Evolutionary conservation across 2,329 filamentous ascomycete genomes (phyloP).

Genomic region (Neofusicoccum ribis): DNA sequence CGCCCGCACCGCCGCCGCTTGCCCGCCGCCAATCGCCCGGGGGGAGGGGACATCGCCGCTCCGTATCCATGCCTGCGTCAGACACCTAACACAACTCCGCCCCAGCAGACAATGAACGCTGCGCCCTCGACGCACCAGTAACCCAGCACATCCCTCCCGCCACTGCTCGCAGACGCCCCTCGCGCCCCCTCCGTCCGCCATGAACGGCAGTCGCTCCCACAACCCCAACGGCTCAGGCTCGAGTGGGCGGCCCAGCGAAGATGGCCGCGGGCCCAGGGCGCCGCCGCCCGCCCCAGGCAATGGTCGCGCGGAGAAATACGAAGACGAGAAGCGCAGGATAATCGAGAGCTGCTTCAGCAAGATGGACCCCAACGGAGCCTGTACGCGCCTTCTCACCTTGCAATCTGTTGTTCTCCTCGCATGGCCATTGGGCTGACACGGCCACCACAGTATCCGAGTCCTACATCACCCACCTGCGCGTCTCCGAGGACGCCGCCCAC

Average conservation of each 20-base stretch:
- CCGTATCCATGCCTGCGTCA: slow-evolving; percentile 18
- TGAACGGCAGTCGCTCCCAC: slow-evolving; percentile 19
- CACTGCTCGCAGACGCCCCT: neutral
- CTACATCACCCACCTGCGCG: slow-evolving; percentile 95
- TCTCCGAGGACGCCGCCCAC: slow-evolving; percentile 81
- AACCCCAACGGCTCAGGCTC: slow-evolving; percentile 14
- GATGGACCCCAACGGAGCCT: slow-evolving; percentile 79
- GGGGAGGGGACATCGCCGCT: slow-evolving; percentile 15
- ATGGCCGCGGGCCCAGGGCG: slow-evolving; percentile 8
- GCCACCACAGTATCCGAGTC: slow-evolving; percentile 62
- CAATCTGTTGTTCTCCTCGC: slow-evolving; percentile 13
- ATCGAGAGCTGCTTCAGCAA: slow-evolving; percentile 93
- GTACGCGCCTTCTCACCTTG: slow-evolving; percentile 55
- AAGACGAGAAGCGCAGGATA: slow-evolving; percentile 94
- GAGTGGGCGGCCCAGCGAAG: slow-evolving; percentile 14
- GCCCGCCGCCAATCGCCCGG: slow-evolving; percentile 11
- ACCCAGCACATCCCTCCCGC: neutral
- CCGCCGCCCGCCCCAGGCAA: neutral
- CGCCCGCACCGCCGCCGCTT: neutral
- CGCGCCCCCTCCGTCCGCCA: neutral
- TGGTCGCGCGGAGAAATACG: slow-evolving; percentile 77
- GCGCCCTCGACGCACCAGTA: slow-evolving; percentile 8
- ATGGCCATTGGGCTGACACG: slow-evolving; percentile 13
- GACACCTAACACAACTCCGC: slow-evolving; percentile 12
- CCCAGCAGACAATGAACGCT: slow-evolving; percentile 18